phyloP scores from a whole-genome alignment of 1,284 basidiomycete species.

The Naganishia albida region DNA sequence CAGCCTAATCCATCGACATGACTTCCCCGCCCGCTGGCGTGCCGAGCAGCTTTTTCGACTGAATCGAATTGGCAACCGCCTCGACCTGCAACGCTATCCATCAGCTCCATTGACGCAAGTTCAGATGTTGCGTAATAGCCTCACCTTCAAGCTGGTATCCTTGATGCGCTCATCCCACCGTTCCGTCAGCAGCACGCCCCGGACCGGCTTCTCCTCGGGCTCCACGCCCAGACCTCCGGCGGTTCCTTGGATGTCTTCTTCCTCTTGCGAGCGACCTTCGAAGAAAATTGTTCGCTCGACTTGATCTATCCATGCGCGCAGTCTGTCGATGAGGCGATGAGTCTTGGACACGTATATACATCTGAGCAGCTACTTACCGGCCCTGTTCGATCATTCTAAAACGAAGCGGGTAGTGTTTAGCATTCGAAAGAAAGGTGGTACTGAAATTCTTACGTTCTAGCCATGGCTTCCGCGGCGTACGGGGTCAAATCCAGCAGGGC shows the following conservation, averaged over 20 bases:
- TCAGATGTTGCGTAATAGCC: background rate
- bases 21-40: conserved; percentile 1
- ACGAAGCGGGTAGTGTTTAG: background rate
- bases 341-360: background rate
- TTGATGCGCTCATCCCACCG: conserved; percentile 88
- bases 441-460: conserved; percentile 60
- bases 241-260: conserved; percentile 85
- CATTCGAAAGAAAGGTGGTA: background rate
- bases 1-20: conserved; percentile 14
- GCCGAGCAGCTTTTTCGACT: conserved; percentile 25
- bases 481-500: conserved; percentile 80
- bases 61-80: conserved; percentile 30
- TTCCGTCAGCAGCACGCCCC: conserved; percentile 82
- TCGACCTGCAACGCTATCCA: conserved; percentile 25
- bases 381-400: conserved; percentile 87
- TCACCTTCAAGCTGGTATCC: conserved; percentile 76
- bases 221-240: conserved; percentile 82
- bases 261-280: conserved; percentile 64
- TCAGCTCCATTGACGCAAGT: background rate
- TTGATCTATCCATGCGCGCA: conserved; percentile 90
- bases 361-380: conserved; percentile 53
- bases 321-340: conserved; percentile 38
- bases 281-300: conserved; percentile 91
- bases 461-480: conserved; percentile 87
- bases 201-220: conserved; percentile 68